Percentiles rank a stretch among this genome's conserved stretches.
These are phyloP conservation scores for Calonectria fujianensis DNA, from an alignment of 2,329 filamentous ascomycete species.

Conservation along the genomic window DNA sequence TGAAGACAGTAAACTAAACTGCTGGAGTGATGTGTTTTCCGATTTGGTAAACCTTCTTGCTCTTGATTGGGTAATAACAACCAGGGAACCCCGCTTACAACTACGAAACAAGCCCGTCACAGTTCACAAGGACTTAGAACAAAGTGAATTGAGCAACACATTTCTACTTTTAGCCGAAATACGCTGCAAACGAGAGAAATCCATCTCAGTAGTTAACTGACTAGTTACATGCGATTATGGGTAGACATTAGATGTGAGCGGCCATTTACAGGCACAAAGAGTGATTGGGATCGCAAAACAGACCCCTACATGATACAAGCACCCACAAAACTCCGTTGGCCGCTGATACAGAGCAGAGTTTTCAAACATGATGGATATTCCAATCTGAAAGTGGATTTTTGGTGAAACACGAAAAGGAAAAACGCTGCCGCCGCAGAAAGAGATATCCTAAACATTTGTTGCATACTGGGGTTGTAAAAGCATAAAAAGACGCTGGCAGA, in stretches of 20 bases:
- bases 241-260: slow-evolving; percentile 2
- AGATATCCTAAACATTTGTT: not conserved
- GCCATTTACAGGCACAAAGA: slow-evolving; percentile 16
- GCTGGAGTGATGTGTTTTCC: no score
- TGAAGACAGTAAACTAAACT: no score
- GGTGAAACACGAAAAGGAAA: not conserved
- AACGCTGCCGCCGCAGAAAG: slow-evolving; percentile 18
- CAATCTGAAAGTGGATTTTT: slow-evolving; percentile 13
- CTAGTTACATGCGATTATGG: slow-evolving; percentile 17
- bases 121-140: not conserved
- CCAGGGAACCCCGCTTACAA: no score
- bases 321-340: slow-evolving; percentile 28
- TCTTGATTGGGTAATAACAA: no score
- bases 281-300: not conserved
- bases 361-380: slow-evolving; percentile 15
- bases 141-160: slow-evolving; percentile 20
- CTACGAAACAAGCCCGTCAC: not conserved
- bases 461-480: not conserved
- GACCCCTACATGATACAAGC: slow-evolving; percentile 6
- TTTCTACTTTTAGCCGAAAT: not conserved
- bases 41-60: no score
- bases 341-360: slow-evolving; percentile 5
- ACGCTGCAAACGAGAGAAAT: slow-evolving; percentile 12
- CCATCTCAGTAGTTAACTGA: slow-evolving; percentile 13
- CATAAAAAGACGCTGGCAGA: slow-evolving; percentile 17